Conservation (phyloP, 768 basidiomycete species). For the Leccinum uliginosum region DNA sequence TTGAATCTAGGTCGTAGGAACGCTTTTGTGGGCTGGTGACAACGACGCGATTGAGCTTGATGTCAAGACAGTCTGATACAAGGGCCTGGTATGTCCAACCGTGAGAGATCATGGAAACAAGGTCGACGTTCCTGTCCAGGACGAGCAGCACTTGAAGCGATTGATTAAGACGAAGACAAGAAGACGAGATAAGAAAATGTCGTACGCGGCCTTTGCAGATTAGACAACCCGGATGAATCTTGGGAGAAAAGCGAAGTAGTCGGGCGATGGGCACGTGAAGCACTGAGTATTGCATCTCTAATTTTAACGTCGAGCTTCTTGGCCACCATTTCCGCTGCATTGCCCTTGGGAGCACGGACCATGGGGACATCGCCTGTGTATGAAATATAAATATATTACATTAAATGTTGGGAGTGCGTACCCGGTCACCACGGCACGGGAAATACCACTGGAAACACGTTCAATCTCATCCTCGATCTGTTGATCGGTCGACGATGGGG, state of each 20-base stretch:
- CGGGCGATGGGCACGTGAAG: conserved; percentile 55
- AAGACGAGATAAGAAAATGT: conserved; percentile 6
- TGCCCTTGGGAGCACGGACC: conserved; percentile 82
- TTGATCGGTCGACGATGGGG: conserved; percentile 80
- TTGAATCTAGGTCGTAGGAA: conserved; percentile 94
- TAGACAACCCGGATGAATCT: conserved; percentile 79
- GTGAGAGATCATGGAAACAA: conserved; percentile 90
- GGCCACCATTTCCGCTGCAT: conserved; percentile 99
- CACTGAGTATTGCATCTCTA: conserved; percentile 73
- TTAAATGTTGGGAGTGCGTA: conserved; percentile 29
- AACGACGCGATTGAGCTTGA: conserved; percentile 93
- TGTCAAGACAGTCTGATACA: conserved; percentile 94
- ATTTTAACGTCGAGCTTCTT: conserved; percentile 92
- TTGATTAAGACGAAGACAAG: conserved; percentile 9
- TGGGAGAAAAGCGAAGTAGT: conserved; percentile 68
- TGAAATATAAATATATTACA: background rate
- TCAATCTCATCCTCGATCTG: conserved; percentile 94
- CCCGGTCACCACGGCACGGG: conserved; percentile 89
- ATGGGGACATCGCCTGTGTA: background rate
- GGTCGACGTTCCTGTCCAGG: conserved; percentile 90
- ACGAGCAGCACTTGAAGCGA: conserved; percentile 73
- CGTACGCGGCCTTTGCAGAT: conserved; percentile 83
- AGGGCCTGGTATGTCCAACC: conserved; percentile 99
- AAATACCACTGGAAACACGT: conserved; percentile 83
- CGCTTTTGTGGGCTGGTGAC: conserved; percentile 71